Evolutionary conservation across 2,329 filamentous ascomycete genomes (phyloP).

Genomic region (Penicillium crustosum): DNA sequence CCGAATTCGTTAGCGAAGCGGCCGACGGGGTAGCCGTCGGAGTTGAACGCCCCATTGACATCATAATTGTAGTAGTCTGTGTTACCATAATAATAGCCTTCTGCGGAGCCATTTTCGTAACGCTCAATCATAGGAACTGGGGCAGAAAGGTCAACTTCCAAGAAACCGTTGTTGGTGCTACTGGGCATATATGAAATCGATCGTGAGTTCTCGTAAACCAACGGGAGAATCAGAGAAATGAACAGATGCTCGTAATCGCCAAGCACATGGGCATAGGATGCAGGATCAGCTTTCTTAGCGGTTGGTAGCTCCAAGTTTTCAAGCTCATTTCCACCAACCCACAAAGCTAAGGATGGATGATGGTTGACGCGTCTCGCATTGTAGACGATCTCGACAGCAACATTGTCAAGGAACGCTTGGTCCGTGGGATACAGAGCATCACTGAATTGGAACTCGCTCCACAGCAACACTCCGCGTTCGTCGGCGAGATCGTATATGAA

Average conservation of each 20-base stretch:
- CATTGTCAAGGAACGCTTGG: slow-evolving; percentile 56
- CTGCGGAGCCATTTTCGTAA: slow-evolving; percentile 53
- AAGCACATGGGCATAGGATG: slow-evolving; percentile 44
- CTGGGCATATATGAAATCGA: slow-evolving; percentile 63
- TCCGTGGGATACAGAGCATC: slow-evolving; percentile 61
- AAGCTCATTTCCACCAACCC: slow-evolving; percentile 61
- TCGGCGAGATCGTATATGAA: slow-evolving; percentile 65
- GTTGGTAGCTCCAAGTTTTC: slow-evolving; percentile 54
- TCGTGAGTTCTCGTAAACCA: slow-evolving; percentile 58
- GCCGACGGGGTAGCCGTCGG: slow-evolving; percentile 56
- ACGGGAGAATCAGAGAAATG: slow-evolving; percentile 54
- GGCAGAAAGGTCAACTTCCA: slow-evolving; percentile 54
- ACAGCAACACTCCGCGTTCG: slow-evolving; percentile 60
- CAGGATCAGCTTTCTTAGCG: slow-evolving; percentile 47
- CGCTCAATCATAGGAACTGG: slow-evolving; percentile 56
- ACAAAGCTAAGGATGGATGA: slow-evolving; percentile 57
- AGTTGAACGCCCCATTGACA: slow-evolving; percentile 53
- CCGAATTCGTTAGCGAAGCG: slow-evolving; percentile 65
- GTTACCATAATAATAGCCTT: slow-evolving; percentile 58
- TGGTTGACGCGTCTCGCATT: slow-evolving; percentile 63
- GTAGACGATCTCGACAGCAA: slow-evolving; percentile 57
- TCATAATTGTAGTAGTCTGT: slow-evolving; percentile 64
- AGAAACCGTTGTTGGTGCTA: slow-evolving; percentile 61
- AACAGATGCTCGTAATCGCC: slow-evolving; percentile 61
- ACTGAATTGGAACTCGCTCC: slow-evolving; percentile 64